Conservation (phyloP, 495 filamentous ascomycete species). For the Aspergillus nidulans region DNA sequence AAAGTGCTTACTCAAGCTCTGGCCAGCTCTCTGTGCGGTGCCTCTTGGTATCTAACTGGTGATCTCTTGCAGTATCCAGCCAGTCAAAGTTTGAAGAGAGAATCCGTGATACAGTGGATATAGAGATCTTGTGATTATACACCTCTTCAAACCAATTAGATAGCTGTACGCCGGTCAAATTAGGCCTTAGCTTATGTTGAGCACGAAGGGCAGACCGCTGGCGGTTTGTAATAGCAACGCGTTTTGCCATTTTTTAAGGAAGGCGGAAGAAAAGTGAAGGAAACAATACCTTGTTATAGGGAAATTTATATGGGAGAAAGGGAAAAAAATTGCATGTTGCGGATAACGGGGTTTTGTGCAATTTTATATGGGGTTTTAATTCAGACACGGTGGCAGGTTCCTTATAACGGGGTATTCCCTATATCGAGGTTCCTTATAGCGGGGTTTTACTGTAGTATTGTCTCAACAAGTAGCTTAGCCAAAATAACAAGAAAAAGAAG, state of each 20-base stretch:
- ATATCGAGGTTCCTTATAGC: not conserved
- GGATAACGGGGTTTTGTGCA: not conserved
- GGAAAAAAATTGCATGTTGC: not conserved
- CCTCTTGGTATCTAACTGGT: not conserved
- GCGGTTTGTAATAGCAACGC: not conserved
- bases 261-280: not conserved
- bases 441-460: constrained; percentile 1
- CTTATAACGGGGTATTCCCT: not conserved
- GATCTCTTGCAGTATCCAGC: not conserved
- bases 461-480: no score
- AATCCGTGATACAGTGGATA: not conserved
- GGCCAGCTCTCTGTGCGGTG: constrained; percentile 3
- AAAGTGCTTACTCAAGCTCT: not conserved
- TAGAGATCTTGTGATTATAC: not conserved
- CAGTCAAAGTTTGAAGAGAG: not conserved
- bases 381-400: not conserved
- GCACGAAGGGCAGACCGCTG: constrained; percentile 1
- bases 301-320: not conserved
- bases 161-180: not conserved
- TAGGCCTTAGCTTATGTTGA: not conserved
- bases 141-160: not conserved
- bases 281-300: not conserved
- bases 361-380: not conserved
- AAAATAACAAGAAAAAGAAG: no score
- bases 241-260: not conserved